Evolutionary conservation across 176 grass and related monocot genomes (phyloP).

Genomic region (Stipa capillata): DNA sequence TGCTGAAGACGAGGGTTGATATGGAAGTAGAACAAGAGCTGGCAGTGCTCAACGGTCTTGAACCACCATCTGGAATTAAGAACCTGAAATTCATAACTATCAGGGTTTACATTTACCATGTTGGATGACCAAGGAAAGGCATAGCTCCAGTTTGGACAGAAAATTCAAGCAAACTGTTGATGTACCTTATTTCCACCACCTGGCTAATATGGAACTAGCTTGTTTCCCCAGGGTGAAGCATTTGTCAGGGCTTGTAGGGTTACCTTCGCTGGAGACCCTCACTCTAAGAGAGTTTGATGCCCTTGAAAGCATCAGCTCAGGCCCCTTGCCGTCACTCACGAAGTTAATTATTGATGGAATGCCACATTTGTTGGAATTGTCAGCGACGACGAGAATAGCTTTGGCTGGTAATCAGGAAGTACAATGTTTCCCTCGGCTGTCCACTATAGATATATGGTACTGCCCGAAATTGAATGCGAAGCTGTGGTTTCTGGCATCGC

Average conservation of each 20-base stretch:
- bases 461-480: neutral
- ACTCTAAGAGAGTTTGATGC: neutral
- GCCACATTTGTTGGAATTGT: neutral
- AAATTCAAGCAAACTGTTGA: neutral
- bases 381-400: neutral
- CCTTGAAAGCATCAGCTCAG: neutral
- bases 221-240: neutral
- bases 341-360: neutral
- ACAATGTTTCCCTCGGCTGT: neutral
- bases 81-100: neutral
- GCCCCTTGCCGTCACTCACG: neutral
- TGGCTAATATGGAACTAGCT: neutral
- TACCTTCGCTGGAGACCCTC: neutral
- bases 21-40: neutral
- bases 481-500: neutral
- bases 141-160: neutral
- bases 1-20: neutral
- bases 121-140: neutral
- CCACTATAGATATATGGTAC: neutral
- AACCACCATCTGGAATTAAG: neutral
- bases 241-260: neutral
- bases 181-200: neutral
- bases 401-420: neutral
- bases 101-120: neutral
- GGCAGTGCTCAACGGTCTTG: neutral